Evolutionary conservation across 2,329 filamentous ascomycete species (phyloP).

Genomic region (Hymenotorrendiella dingleyae): DNA sequence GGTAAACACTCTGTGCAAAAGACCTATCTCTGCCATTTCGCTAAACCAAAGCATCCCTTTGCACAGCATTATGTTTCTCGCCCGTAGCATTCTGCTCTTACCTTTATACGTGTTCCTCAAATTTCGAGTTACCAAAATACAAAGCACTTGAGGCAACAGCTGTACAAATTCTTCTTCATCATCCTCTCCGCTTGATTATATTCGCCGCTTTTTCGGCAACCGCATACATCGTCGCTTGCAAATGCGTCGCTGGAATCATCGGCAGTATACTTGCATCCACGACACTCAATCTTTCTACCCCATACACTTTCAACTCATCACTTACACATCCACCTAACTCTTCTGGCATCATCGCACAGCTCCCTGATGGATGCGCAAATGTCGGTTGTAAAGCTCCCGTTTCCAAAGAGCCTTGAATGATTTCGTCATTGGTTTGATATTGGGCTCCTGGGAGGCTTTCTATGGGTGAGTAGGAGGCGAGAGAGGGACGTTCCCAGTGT

Average conservation of each 20-base stretch:
- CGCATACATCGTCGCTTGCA: conserved; percentile 8
- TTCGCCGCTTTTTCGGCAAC: conserved; percentile 5
- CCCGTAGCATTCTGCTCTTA: too few relatives aligned
- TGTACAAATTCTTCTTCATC: too few relatives aligned
- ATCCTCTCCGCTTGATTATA: conserved; percentile 3
- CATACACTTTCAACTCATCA: conserved; percentile 4
- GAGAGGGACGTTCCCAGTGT: conserved; percentile 5
- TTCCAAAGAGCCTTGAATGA: not conserved
- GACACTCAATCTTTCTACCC: conserved; percentile 2
- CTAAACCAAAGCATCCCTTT: too few relatives aligned
- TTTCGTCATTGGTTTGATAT: conserved; percentile 5
- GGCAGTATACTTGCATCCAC: conserved; percentile 11
- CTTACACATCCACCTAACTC: conserved; percentile 5
- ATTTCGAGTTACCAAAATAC: too few relatives aligned
- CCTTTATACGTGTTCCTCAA: too few relatives aligned
- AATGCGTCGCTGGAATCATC: conserved; percentile 10
- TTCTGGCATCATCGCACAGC: conserved; percentile 5
- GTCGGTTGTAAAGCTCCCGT: not conserved
- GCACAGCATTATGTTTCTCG: too few relatives aligned
- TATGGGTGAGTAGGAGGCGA: conserved; percentile 1
- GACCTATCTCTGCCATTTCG: too few relatives aligned
- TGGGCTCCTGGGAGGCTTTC: conserved; percentile 1
- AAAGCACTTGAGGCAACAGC: too few relatives aligned
- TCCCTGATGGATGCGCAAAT: conserved; percentile 3
- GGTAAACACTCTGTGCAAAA: too few relatives aligned